These are phyloP conservation scores for Pleurotus salmoneostramineus DNA, from an alignment of 768 basidiomycete genomes.

Conservation along the genomic window DNA sequence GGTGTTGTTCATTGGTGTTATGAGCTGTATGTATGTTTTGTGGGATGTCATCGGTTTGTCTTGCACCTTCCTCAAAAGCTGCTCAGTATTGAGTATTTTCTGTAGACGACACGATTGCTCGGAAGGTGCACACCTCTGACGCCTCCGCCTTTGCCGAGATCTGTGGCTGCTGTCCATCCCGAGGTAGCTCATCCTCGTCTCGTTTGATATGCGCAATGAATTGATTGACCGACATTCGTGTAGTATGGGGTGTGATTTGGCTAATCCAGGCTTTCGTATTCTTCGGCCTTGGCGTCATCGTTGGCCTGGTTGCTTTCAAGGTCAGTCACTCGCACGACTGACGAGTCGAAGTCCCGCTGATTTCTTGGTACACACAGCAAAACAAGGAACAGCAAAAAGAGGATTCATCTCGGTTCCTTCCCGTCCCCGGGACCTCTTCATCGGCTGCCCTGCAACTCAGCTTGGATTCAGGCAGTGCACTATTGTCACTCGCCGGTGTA, in stretches of 20 bases:
- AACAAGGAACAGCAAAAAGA: slow-evolving; percentile 35
- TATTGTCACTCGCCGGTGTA: not conserved
- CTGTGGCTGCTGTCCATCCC: slow-evolving; percentile 83
- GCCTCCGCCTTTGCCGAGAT: slow-evolving; percentile 81
- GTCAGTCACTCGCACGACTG: slow-evolving; percentile 30
- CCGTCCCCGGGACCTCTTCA: slow-evolving; percentile 44
- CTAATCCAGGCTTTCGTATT: slow-evolving; percentile 69
- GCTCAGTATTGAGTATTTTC: not conserved
- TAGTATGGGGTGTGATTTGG: slow-evolving; percentile 92
- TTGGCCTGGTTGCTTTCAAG: slow-evolving; percentile 82
- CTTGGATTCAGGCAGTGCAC: not conserved
- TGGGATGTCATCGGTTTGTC: slow-evolving; percentile 80
- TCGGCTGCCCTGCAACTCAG: not conserved
- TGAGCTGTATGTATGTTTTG: slow-evolving; percentile 84
- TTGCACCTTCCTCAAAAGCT: not conserved
- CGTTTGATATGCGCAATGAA: not conserved
- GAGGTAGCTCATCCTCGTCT: slow-evolving; percentile 34
- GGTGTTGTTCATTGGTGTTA: slow-evolving; percentile 80
- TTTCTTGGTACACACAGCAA: slow-evolving; percentile 51
- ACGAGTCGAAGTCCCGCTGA: not conserved
- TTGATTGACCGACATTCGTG: slow-evolving; percentile 10
- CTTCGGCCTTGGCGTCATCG: slow-evolving; percentile 71
- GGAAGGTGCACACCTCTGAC: slow-evolving; percentile 85
- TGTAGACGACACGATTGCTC: slow-evolving; percentile 76
- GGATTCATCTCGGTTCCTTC: slow-evolving; percentile 54